Base-by-base conservation (phyloP, 768 basidiomycete species). In the Lactarius sp. region DNA sequence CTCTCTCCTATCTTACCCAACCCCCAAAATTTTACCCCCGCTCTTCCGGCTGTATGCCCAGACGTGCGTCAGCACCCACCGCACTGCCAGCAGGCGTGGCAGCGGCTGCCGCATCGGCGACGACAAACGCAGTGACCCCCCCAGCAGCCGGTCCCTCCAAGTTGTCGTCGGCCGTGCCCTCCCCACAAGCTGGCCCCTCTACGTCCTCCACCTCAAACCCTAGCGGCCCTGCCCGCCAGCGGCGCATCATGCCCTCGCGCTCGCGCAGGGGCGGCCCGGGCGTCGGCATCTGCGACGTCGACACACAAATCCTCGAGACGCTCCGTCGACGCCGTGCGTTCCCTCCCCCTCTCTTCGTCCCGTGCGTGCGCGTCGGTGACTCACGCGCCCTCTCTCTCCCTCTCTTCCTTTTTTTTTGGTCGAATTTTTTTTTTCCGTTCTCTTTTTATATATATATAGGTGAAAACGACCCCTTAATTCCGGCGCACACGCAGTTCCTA, bases 251-350 rank as follows among this genome's bases (percentile, higher is more conserved):
- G 61, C 93, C 93, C 49, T 83, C 90, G 73, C 84, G 93, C 69
- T 83, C 88, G 60, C 81, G 90, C 69, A 83, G 92, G 60, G 87
- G 90, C 60, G 90, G 90, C 16, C 87, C 88, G 34, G 90, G 90
- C 41, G 83, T 90, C 56, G 90, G 92, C 60, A 87, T 76, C 64
- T 85, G 86, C 72, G 89, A 92, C 72, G 80, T 86, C 18, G 93
- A 95, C 77, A 69, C 85, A 59, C 86, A 92, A 84, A 90, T 95
- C 73, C 74, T 93, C 66, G 92, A 94, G 69, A 88, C 86, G 66
- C 81, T 88, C 70, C 84, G 85, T 75, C 83, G 84, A 74, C 86
- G 85, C 79, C 77, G 93, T 93, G 73, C 71, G 86, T 81, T 42
- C 56, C 53, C 59, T 20, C 22, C 22, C 42, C 36, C 31, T 37